Base-by-base conservation (phyloP, 1,284 basidiomycete genomes). In the Marasmius sp. region DNA sequence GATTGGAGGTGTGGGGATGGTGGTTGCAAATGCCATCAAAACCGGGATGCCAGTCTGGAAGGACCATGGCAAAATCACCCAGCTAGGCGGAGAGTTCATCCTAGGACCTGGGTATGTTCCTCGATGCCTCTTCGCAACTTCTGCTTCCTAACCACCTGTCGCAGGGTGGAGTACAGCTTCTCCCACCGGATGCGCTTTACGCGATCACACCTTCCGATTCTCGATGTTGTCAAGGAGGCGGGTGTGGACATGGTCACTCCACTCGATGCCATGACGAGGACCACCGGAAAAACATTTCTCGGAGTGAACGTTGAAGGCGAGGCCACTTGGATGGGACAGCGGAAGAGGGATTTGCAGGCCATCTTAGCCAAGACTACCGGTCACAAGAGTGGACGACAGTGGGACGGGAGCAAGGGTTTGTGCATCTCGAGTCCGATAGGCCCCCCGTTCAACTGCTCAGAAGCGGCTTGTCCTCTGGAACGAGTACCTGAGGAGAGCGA, bases 11-110 rank as follows among this genome's bases (percentile, higher is more conserved):
- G 80, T 86, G 33, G 78, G 84, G n/a, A 84, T 84, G 77, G 85
- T 88, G 36, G 79, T 87, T 43, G 78, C 76, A 58, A 85, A 86
- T 64, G 83, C 85, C 11, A 68, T 86, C 16, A 78, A 79, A 53
- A 78, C 79, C 6, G 77, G 86, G 39, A 87, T 90, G 83, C 87
- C 89, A 0, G 75, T 92, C 8, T 85, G 82, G 80, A 83, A 84
- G 65, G 80, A 81, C 49, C 86, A 85, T 10, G 91, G 90, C 3
- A 84, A 91, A 66, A 78, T 82, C 59, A 71, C 79, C 39, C 88
- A 92, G 69, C 79, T 93, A 20, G 91, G 92, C 33, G 91, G 91
- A 37, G 91, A 93, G 73, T 93, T 93, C 68, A 80, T 93, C 18
- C 79, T 93, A 22, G 88, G 88, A 18, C 88, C 89, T n/a, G 85